A percentile compares a stretch with the other conserved stretches of the same genome.
phyloP scores from a whole-genome alignment of 352 stramenopile species.

The Pythium utonaiense region DNA sequence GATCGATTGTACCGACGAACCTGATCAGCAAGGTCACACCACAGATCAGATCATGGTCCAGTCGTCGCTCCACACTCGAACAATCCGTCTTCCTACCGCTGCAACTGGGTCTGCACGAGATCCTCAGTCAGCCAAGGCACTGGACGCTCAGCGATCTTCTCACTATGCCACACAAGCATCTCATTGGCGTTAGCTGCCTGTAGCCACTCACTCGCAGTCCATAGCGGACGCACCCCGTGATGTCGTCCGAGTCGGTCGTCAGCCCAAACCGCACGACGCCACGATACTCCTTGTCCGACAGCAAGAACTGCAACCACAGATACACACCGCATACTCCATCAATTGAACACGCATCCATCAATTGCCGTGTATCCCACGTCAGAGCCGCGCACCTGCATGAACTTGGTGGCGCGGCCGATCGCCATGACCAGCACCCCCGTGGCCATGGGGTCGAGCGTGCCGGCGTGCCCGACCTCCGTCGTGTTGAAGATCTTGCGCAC shows the following conservation, averaged over 20 bases:
- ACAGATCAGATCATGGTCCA: neutral
- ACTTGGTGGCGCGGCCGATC: slow-evolving; percentile 75
- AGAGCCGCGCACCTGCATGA: slow-evolving; percentile 49
- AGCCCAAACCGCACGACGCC: slow-evolving; percentile 73
- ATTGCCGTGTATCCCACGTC: too few species aligned
- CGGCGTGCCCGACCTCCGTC: slow-evolving; percentile 70
- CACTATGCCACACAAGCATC: slow-evolving; percentile 4
- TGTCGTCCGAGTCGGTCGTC: slow-evolving; percentile 78
- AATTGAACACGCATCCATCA: too few species aligned
- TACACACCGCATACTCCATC: too few species aligned
- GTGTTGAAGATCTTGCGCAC: slow-evolving; percentile 73
- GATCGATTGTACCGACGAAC: slow-evolving; percentile 73
- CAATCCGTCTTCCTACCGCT: slow-evolving; percentile 29
- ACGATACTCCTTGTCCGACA: slow-evolving; percentile 70
- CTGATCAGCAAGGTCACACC: slow-evolving; percentile 36
- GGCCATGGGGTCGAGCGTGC: slow-evolving; percentile 87
- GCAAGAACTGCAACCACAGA: slow-evolving; percentile 45
- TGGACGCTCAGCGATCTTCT: slow-evolving; percentile 44
- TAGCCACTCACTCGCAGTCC: too few species aligned
- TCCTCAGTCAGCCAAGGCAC: slow-evolving; percentile 55
- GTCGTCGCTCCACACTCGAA: neutral
- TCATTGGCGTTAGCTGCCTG: too few species aligned
- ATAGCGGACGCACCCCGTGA: slow-evolving; percentile 46
- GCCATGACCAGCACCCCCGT: slow-evolving; percentile 82
- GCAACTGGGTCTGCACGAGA: slow-evolving; percentile 31